phyloP scores from a whole-genome alignment of 495 filamentous ascomycete species.

The Emericellopsis terricola region DNA sequence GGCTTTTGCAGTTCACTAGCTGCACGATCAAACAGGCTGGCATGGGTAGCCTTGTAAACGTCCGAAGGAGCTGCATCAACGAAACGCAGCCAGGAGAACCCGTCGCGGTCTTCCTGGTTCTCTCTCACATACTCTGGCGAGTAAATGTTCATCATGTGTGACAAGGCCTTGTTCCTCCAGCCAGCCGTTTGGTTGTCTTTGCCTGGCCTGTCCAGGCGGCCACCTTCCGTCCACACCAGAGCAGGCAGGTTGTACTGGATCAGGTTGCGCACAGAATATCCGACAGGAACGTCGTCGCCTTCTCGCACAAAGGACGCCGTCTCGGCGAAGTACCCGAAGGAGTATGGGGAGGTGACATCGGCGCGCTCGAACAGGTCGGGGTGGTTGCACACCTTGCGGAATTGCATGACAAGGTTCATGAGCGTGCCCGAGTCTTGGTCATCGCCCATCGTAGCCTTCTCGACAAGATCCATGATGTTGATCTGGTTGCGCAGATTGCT shows the following conservation, averaged over 20 bases:
- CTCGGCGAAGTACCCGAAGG: constrained; percentile 71
- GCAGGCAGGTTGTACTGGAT: constrained; percentile 74
- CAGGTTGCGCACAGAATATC: constrained; percentile 70
- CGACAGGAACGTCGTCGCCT: constrained; percentile 57
- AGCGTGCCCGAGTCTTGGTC: constrained; percentile 87
- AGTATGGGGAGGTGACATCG: constrained; percentile 75
- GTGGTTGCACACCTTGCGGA: constrained; percentile 98
- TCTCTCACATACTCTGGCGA: constrained; percentile 57
- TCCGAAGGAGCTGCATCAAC: constrained; percentile 61
- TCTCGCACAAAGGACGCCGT: constrained; percentile 89
- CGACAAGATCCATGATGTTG: constrained; percentile 94
- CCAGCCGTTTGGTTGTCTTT: constrained; percentile 56
- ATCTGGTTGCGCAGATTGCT: constrained; percentile 84
- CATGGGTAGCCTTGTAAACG: constrained; percentile 42
- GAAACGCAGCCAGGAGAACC: constrained; percentile 87
- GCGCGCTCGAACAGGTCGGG: constrained; percentile 93
- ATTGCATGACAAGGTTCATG: constrained; percentile 99
- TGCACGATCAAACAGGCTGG: constrained; percentile 39
- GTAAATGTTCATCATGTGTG: constrained; percentile 79
- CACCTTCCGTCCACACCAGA: constrained; percentile 57
- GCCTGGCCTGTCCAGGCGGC: constrained; percentile 59
- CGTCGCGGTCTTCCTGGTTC: constrained; percentile 30
- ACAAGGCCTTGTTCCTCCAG: constrained; percentile 53
- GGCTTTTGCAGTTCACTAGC: constrained; percentile 31
- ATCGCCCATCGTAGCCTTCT: constrained; percentile 88